Evolutionary conservation across 345 rosid genomes (phyloP).

Genomic region (Cardamine chenopodiifolia): DNA sequence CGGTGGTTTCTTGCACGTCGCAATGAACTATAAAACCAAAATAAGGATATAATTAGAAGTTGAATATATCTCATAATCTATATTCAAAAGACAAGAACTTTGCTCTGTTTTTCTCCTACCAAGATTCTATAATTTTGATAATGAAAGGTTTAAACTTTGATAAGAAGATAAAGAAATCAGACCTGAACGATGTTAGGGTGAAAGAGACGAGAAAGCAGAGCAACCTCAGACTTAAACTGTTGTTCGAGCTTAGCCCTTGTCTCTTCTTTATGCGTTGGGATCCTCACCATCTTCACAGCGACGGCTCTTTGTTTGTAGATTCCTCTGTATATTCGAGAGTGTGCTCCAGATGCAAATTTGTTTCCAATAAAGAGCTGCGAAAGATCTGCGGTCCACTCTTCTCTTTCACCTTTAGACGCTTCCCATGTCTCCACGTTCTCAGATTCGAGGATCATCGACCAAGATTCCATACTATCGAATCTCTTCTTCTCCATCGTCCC

Average conservation of each 20-base stretch:
- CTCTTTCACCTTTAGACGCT: slow-evolving; percentile 78
- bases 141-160: not conserved
- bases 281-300: slow-evolving; percentile 96
- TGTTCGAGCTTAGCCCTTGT: slow-evolving; percentile 82
- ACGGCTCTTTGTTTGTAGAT: slow-evolving; percentile 98
- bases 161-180: slow-evolving; percentile 4
- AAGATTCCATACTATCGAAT: slow-evolving; percentile 94
- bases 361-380: slow-evolving; percentile 95
- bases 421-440: slow-evolving; percentile 98
- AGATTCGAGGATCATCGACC: slow-evolving; percentile 96
- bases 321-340: slow-evolving; percentile 87
- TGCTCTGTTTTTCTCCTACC: slow-evolving; percentile 12
- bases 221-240: slow-evolving; percentile 95
- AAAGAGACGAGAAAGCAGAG: slow-evolving; percentile 88
- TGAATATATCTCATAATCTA: not conserved
- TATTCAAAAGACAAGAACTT: slow-evolving; percentile 3
- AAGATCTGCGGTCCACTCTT: slow-evolving; percentile 99
- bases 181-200: slow-evolving; percentile 93
- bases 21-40: slow-evolving; percentile 71
- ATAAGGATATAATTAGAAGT: not conserved
- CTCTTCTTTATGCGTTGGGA: slow-evolving; percentile 82
- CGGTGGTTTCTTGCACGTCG: slow-evolving; percentile 97
- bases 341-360: slow-evolving; percentile 97
- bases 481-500: slow-evolving; percentile 87
- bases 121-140: not conserved